Base-by-base conservation (phyloP, 352 stramenopile genomes). In the Globisporangium alternatum region DNA sequence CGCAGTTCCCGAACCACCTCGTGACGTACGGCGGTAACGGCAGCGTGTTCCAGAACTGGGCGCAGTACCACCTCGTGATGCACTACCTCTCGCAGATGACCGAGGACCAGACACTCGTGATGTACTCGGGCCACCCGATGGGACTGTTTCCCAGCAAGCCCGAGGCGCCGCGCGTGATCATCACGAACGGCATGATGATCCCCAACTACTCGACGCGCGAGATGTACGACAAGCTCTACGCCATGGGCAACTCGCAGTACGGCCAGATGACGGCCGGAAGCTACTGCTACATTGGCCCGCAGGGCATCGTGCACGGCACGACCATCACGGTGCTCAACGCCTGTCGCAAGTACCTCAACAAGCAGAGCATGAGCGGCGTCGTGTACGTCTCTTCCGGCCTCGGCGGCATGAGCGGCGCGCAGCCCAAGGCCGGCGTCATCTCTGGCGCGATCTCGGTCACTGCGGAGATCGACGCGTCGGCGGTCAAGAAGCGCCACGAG, bases 221-320 rank as follows among this genome's bases (percentile, higher is more conserved):
- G 35, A 88, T 90, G 71, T 95, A 95, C 75, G 86, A 96, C 71
- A 91, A 92, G 73, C 76, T 92, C 56, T 96, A 96, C 61, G 89
- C 89, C 44, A 81, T 92, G 71, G 89, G 88, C 63, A 90, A 90
- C 60, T 91, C 84, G 45, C 80, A 92, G 70, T 97, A 95, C 66
- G 89, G 89, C 19, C 89, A 97, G 69, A 97, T 96, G 89, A 97
- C 89, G 15, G 89, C 89, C 2, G 89, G 89, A n/a, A 91, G 78
- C 71, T 97, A 94, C 76, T 96, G 88, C 74, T 97, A 97, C 82
- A 97, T 97, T 56, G 89, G 89, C 10, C 89, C 89, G 5, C 89
- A 97, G 64, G 89, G 89, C 19, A 97, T 97, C 62, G 89, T 97
- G 28, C 89, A 97, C 72, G 89, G 89, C 60, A 97, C 89, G 21